Evolutionary conservation across 1,139 yeast genomes (phyloP).

Genomic region (Eremothecium coryli): DNA sequence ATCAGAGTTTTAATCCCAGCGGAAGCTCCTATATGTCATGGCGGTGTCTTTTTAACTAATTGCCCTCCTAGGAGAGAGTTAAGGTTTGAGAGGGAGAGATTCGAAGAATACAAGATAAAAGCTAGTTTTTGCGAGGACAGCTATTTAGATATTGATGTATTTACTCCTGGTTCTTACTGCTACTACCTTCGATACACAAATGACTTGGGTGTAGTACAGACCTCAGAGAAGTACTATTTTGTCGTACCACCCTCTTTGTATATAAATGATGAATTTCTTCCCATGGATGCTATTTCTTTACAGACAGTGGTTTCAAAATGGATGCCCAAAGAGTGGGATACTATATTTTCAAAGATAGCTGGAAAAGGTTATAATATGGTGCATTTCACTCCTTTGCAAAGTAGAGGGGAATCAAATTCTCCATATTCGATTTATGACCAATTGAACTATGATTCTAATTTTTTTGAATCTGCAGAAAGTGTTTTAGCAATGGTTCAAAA

Average conservation of each 20-base stretch:
- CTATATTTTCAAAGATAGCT: conserved; percentile 50
- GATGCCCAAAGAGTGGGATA: conserved; percentile 77
- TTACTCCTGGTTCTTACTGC: conserved; percentile 70
- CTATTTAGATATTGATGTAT: conserved; percentile 50
- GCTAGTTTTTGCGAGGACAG: conserved; percentile 53
- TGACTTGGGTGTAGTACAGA: conserved; percentile 29
- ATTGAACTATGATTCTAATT: conserved; percentile 56
- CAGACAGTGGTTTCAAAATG: conserved; percentile 87
- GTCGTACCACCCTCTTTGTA: conserved; percentile 72
- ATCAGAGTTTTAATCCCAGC: conserved; percentile 63
- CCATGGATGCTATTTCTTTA: conserved; percentile 72
- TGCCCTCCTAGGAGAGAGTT: conserved; percentile 42
- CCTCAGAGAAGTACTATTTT: conserved; percentile 59
- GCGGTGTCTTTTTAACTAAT: conserved; percentile 67
- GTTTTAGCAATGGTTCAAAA: conserved; percentile 39
- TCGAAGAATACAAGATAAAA: conserved; percentile 34
- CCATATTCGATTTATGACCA: conserved; percentile 92
- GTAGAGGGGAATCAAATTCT: conserved; percentile 80
- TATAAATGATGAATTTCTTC: conserved; percentile 47
- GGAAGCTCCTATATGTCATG: conserved; percentile 60
- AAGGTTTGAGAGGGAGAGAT: conserved; percentile 49
- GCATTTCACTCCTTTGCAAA: conserved; percentile 89
- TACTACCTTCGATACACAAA: conserved; percentile 49
- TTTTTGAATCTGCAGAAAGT: conserved; percentile 46
- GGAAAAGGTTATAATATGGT: conserved; percentile 86